phyloP scores from a whole-genome alignment of 2,329 filamentous ascomycete species.

The Fusarium zealandicum region DNA sequence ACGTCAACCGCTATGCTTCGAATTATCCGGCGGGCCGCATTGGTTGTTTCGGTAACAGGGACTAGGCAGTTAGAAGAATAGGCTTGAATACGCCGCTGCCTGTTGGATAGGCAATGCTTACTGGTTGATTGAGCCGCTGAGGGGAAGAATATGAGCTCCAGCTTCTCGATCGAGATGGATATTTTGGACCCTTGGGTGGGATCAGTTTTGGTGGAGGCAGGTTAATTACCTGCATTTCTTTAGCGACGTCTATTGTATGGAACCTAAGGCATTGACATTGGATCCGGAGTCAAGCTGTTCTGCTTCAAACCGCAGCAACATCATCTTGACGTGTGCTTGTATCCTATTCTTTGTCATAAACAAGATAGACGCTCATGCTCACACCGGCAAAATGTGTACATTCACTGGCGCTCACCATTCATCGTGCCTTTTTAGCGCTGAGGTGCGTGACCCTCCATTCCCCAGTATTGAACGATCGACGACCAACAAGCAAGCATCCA shows the following conservation, averaged over 20 bases:
- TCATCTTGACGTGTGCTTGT: too few relatives aligned
- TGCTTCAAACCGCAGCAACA: too few relatives aligned
- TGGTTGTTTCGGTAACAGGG: conserved; percentile 30
- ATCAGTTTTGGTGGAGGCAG: conserved; percentile 13
- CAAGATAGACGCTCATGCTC: too few relatives aligned
- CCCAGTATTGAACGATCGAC: conserved; percentile 3
- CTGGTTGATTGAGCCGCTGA: not conserved
- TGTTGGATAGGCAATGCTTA: conserved; percentile 16
- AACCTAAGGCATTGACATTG: not conserved
- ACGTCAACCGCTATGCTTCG: too few relatives aligned
- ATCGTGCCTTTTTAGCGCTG: not conserved
- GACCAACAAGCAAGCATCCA: conserved; percentile 17
- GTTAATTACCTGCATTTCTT: conserved; percentile 33
- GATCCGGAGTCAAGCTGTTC: not conserved
- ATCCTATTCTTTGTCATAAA: too few relatives aligned
- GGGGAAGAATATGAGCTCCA: not conserved
- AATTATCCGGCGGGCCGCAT: conserved; percentile 15
- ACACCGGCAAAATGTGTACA: not conserved
- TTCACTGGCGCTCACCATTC: not conserved
- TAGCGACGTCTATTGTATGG: not conserved
- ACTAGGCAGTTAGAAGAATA: not conserved
- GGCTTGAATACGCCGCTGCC: not conserved
- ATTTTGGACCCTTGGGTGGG: not conserved
- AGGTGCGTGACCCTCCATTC: conserved; percentile 14
- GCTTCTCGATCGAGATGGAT: not conserved